A percentile compares a stretch with the other conserved stretches of the same genome.
These are phyloP conservation scores for Albugo candida DNA, from an alignment of 352 stramenopile species.

Conservation along the genomic window DNA sequence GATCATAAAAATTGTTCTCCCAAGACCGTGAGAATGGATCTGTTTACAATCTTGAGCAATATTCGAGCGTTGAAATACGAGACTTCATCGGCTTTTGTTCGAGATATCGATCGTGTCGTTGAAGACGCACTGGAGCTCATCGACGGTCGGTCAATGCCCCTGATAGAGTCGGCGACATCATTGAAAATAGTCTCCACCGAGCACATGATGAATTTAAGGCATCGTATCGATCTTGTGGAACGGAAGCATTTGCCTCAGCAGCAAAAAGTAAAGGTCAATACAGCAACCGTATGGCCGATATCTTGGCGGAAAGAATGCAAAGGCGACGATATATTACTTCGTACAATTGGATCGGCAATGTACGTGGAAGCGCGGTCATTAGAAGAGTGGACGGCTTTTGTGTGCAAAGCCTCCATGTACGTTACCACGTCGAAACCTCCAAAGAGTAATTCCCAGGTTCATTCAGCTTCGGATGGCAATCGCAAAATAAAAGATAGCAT, in stretches of 20 bases:
- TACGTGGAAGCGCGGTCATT: conserved; percentile 39
- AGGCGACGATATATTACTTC: not conserved
- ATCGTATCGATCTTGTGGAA: conserved; percentile 38
- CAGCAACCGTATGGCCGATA: conserved; percentile 14
- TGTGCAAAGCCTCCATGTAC: conserved; percentile 46
- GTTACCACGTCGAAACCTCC: conserved; percentile 8
- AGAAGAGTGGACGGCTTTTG: conserved; percentile 56
- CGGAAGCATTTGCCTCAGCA: conserved; percentile 17
- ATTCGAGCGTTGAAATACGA: conserved; percentile 56
- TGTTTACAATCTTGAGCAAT: conserved; percentile 55
- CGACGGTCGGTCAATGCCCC: conserved; percentile 24
- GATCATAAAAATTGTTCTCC: conserved; percentile 1
- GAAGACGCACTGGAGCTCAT: conserved; percentile 41
- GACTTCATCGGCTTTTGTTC: conserved; percentile 29
- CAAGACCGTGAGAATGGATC: conserved; percentile 14
- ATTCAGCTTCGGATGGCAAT: too few relatives aligned
- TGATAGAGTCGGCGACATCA: conserved; percentile 49
- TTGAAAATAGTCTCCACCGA: conserved; percentile 58
- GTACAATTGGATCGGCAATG: conserved; percentile 19
- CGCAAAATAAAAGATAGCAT: too few relatives aligned
- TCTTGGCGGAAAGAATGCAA: conserved; percentile 64
- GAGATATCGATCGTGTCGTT: conserved; percentile 46
- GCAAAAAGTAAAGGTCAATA: conserved; percentile 23
- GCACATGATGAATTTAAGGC: conserved; percentile 46
- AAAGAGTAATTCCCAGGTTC: too few relatives aligned